Percentiles rank a stretch among this genome's conserved stretches.
Evolutionary conservation across 2,329 filamentous ascomycete species (phyloP).

Genomic region (Neopestalotiopsis clavispora): DNA sequence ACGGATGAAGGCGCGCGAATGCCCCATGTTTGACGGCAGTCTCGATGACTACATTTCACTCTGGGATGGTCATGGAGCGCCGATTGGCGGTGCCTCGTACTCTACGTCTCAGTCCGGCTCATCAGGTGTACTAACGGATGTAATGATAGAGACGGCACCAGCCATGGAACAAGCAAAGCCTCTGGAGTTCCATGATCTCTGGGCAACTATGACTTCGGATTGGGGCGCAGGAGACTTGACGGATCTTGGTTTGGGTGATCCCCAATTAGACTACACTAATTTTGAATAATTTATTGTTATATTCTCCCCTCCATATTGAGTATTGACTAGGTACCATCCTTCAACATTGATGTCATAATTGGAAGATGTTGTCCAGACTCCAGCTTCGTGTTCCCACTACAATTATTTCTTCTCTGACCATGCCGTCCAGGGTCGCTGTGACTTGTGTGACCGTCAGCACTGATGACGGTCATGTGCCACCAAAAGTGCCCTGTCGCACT

Average conservation of each 20-base stretch:
- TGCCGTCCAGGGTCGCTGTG: background rate
- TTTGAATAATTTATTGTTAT: background rate
- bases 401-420: background rate
- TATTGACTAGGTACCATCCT: background rate
- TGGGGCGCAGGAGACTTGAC: conserved; percentile 25
- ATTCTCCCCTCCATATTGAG: background rate
- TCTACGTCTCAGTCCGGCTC: background rate
- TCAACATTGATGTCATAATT: background rate
- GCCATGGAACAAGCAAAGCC: background rate
- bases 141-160: background rate
- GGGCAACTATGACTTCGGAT: conserved; percentile 32
- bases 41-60: conserved; percentile 32
- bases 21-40: conserved; percentile 58
- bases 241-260: background rate
- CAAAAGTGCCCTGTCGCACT: background rate
- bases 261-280: background rate
- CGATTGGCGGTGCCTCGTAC: background rate
- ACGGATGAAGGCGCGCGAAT: conserved; percentile 32
- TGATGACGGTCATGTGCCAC: background rate
- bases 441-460: background rate
- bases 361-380: background rate
- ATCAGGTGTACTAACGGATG: background rate
- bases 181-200: conserved; percentile 26
- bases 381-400: background rate
- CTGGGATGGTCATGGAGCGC: conserved; percentile 14